Evolutionary conservation across 2,329 filamentous ascomycete genomes (phyloP).

Genomic region (Nigrospora oryzae): DNA sequence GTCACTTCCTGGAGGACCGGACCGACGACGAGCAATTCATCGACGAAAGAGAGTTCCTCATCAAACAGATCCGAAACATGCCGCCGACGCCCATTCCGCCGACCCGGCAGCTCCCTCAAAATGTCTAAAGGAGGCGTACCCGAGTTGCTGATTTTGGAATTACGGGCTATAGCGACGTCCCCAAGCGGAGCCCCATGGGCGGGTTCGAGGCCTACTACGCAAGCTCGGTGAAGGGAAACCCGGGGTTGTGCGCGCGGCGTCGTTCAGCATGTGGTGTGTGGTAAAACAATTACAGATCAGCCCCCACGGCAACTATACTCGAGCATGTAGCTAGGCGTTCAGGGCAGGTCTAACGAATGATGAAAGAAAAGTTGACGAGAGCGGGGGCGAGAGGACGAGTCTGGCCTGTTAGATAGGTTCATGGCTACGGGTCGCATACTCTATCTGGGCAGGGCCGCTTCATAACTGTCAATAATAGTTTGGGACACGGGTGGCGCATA

Average conservation of each 20-base stretch:
- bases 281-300: slow-evolving; percentile 1
- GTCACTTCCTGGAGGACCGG: slow-evolving; percentile 85
- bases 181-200: no score
- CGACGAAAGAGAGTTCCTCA: slow-evolving; percentile 93
- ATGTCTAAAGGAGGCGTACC: slow-evolving; percentile 6
- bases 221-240: no score
- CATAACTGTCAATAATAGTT: no score
- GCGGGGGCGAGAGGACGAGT: background rate
- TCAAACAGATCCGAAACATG: slow-evolving; percentile 81
- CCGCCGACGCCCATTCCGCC: slow-evolving; percentile 47
- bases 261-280: no score
- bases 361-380: background rate
- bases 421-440: no score
- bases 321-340: slow-evolving; percentile 23
- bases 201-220: no score
- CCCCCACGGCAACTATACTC: slow-evolving; percentile 14
- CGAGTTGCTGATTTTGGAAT: no score
- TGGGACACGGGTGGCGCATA: no score
- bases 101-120: slow-evolving; percentile 27
- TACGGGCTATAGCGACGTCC: no score
- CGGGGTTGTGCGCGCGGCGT: no score
- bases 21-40: slow-evolving; percentile 98
- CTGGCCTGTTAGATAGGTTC: no score
- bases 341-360: slow-evolving; percentile 9
- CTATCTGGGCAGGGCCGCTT: no score